Evolutionary conservation across 2,329 filamentous ascomycete genomes (phyloP).

Genomic region (Botrytis pseudocinerea): DNA sequence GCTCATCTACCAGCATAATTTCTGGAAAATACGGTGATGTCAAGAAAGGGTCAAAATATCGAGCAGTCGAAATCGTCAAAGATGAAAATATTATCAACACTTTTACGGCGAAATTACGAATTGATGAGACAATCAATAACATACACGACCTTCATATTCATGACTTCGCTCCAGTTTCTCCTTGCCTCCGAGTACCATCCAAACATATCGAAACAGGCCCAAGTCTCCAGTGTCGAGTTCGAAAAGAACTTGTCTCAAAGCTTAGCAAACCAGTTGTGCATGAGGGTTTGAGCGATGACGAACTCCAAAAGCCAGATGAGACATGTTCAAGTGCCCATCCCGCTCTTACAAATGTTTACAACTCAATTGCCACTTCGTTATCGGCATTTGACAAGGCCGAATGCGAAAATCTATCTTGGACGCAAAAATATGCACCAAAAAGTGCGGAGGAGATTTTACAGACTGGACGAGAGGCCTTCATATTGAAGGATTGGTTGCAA

Average conservation of each 20-base stretch:
- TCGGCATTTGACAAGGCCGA: slow-evolving; percentile 79
- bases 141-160: slow-evolving; percentile 36
- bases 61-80: slow-evolving; percentile 32
- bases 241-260: slow-evolving; percentile 46
- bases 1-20: neutral
- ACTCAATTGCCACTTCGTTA: slow-evolving; percentile 58
- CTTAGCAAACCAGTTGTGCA: slow-evolving; percentile 24
- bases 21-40: neutral
- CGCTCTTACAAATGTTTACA: slow-evolving; percentile 59
- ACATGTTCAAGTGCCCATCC: slow-evolving; percentile 49
- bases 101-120: slow-evolving; percentile 31
- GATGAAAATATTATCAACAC: slow-evolving; percentile 36
- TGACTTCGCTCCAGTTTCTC: slow-evolving; percentile 46
- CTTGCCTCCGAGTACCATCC: slow-evolving; percentile 54
- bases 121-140: slow-evolving; percentile 27
- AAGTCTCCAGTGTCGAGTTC: slow-evolving; percentile 53
- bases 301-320: slow-evolving; percentile 38
- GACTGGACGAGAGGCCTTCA: slow-evolving; percentile 63
- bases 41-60: slow-evolving; percentile 38
- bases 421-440: slow-evolving; percentile 79
- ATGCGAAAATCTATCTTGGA: slow-evolving; percentile 75
- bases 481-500: slow-evolving; percentile 80
- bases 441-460: slow-evolving; percentile 74
- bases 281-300: slow-evolving; percentile 42
- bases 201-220: slow-evolving; percentile 60